Base-by-base conservation (phyloP, 1,284 basidiomycete genomes). In the Malassezia nana region DNA sequence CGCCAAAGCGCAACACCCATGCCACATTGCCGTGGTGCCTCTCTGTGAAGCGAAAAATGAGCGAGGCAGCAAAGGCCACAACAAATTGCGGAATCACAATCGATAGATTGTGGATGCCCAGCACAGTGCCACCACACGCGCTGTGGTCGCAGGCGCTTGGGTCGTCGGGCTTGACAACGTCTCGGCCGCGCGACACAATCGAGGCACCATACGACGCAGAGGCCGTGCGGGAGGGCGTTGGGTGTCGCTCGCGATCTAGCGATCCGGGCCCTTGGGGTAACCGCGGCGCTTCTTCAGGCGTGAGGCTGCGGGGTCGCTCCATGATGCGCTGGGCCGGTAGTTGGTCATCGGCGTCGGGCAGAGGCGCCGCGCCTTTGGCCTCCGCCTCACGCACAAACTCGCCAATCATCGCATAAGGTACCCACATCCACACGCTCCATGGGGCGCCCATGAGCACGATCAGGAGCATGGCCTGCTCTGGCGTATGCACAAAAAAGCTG, bases 1-100 rank as follows among this genome's bases (percentile, higher is more conserved):
- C 90, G 43, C 90, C 90, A 67, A 94, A 94, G 12, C 89, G 82
- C 46, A 96, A 76, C 4, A 94, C 87, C 89, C 90, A 95, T 1
- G 85, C 86, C 80, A 50, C 79, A 77, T 50, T 74, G 8, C 76
- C 75, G 48, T 78, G 72, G 3, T 75, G 69, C 13, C 76, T 74
- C 9, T 63, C 60, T 39, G 59, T 50, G 43, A 84, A 70, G 47
- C 80, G 81, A 81, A 96, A 95, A 65, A 96, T 94, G 39, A 84
- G 75, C 63, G 86, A 89, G 0, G 89, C 83, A 18, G 86, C 84
- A n/a, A 96, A 64, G 0, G 91, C 87, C 45, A 94, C 83, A 6
- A 64, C 24, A n/a, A 70, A 63, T 47, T 66, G 65, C 16, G 65
- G 65, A 7, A 64, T 24, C 3, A 65, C 63, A 4, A 67, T 47